Evolutionary conservation across 495 filamentous ascomycete species (phyloP).

Genomic region (Trichoderma reesei): DNA sequence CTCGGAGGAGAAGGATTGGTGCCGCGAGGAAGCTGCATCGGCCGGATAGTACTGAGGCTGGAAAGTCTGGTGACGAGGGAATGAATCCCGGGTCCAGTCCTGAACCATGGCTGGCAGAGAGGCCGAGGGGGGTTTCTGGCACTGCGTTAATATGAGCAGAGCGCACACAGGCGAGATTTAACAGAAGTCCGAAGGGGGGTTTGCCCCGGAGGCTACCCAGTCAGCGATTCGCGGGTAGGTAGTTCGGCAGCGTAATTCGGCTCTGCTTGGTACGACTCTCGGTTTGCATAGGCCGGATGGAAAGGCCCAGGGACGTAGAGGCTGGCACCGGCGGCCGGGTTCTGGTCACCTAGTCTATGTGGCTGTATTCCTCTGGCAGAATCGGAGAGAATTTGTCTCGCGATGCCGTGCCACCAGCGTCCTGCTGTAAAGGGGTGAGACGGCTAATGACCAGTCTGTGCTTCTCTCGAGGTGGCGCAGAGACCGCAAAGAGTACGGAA

Average conservation of each 20-base stretch:
- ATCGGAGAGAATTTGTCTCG: not conserved
- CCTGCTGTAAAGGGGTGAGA: not conserved
- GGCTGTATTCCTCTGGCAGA: not conserved
- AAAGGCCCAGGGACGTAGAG: not conserved
- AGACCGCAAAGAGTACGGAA: not conserved
- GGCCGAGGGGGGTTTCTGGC: not conserved
- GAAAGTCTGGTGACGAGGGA: slow-evolving; percentile 15
- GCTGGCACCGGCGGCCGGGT: not conserved
- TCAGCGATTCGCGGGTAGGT: no score
- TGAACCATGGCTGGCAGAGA: slow-evolving; percentile 11
- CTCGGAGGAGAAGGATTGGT: slow-evolving; percentile 15
- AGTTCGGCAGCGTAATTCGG: not conserved
- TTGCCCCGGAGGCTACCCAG: not conserved
- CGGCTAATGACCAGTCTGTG: not conserved
- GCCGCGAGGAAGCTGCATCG: slow-evolving; percentile 5
- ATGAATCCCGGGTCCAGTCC: slow-evolving; percentile 12
- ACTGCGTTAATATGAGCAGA: not conserved
- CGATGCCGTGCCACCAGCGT: not conserved
- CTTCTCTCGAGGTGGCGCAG: not conserved
- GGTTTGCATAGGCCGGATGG: slow-evolving; percentile 1
- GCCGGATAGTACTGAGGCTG: slow-evolving; percentile 11
- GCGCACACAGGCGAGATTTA: slow-evolving; percentile 1
- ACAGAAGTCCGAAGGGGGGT: not conserved
- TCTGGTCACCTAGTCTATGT: not conserved
- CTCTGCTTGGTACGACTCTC: not conserved